Evolutionary conservation across 768 basidiomycete genomes (phyloP), one percentile per base, ranked within the genome.

Genomic region (Phaffia australis): DNA sequence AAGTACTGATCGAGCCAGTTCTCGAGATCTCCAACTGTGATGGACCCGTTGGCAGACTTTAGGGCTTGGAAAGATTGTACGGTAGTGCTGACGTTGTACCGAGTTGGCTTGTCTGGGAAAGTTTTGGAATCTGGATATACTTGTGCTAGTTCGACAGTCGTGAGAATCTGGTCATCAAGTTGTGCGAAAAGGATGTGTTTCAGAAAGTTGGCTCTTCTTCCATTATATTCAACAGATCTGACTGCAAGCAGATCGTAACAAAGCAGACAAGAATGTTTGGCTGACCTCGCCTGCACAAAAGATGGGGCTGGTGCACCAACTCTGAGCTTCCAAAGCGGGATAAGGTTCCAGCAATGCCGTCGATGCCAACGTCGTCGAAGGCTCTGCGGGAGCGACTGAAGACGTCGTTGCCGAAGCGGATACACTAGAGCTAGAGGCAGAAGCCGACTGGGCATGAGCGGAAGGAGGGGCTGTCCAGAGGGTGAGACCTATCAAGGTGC

Each of bases 91-190:
- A 85, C 73, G 0, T 81, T 75, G 71, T 85, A 83, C 72, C 79
- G 81, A 1, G 91, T 94, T 2, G 91, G 91, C 80, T 92, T 75
- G 80, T 94, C 92, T 9, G 87, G 87, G 74, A 94, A 85, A 0
- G 88, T 92, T 78, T 95, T 94, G 56, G 85, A 84, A 75, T 95
- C 92, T 0, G 81, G 74, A 73, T 81, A 95, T 30, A 87, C 77
- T 51, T 81, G 74, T 0, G 90, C 89, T 68, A 94, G 71, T 74
- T 90, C 86, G 68, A 93, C 84, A 0, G 88, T 86, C 82, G 94
- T 90, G 29, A 95, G 79, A 11, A 77, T 70, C 69, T 72, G 56
- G 16, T 64, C 69, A 64, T 42, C 71, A 69, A 29, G 56, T 25
- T 64, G 67, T 46, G 27, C n/a, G 15, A 19, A 56, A 63, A 49